Percentiles rank a stretch among this genome's conserved stretches.
These are phyloP conservation scores for Candida sithepensis DNA, from an alignment of 805 yeast genomes.

Conservation along the genomic window DNA sequence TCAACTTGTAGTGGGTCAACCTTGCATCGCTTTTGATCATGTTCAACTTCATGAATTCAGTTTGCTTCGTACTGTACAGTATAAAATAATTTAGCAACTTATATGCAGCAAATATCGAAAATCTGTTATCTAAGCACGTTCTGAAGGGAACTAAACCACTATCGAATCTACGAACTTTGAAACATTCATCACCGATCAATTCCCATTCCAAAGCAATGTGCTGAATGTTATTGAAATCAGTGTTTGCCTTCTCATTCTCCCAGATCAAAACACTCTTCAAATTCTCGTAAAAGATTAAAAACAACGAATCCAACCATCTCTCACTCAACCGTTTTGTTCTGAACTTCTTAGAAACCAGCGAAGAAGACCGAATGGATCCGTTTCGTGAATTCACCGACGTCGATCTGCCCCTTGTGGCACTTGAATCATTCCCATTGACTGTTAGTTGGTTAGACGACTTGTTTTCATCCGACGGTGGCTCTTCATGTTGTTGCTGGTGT, in stretches of 20 bases:
- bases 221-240: conserved; percentile 27
- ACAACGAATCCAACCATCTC: conserved; percentile 68
- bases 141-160: conserved; percentile 51
- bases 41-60: conserved; percentile 24
- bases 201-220: conserved; percentile 76
- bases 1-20: conserved; percentile 12
- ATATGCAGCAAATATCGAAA: conserved; percentile 56
- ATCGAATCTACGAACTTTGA: conserved; percentile 44
- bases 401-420: conserved; percentile 13
- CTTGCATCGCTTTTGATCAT: conserved; percentile 11
- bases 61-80: conserved; percentile 17
- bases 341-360: conserved; percentile 25
- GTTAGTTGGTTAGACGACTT: conserved; percentile 12
- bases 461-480: conserved; percentile 12
- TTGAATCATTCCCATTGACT: conserved; percentile 1
- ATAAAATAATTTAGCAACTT: conserved; percentile 45
- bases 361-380: conserved; percentile 18
- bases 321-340: conserved; percentile 58
- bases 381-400: conserved; percentile 16
- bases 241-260: conserved; percentile 28
- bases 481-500: conserved; percentile 3
- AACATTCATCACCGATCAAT: conserved; percentile 55
- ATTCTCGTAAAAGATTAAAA: conserved; percentile 66
- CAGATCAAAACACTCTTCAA: conserved; percentile 72
- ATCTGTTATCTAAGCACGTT: conserved; percentile 53